Base-by-base conservation (phyloP, 2,329 filamentous ascomycete species). In the Emmonsiellopsis sp. region DNA sequence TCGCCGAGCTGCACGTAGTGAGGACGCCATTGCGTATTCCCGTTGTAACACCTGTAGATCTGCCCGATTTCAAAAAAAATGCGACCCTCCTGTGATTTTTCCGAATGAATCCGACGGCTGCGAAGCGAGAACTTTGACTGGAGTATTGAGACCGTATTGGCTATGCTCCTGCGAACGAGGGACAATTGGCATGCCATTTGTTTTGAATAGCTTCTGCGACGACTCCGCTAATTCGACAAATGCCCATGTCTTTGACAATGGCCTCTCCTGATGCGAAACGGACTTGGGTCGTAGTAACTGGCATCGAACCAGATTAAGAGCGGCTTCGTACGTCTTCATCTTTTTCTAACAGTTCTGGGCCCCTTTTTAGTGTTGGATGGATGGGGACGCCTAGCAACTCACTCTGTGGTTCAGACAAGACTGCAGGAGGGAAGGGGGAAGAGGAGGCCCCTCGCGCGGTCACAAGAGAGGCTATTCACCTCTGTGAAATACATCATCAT, bases 171-270 rank as follows among this genome's bases (percentile, higher is more conserved):
- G n/a, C 43, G 7, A 14, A 45, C 11, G 21, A 45, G 43, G 43
- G 17, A 17, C 43, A 45, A 5, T 45, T 45, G 43, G 43, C 43
- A 31, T 45, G n/a, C 43, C 11, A 45, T 17, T 45, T 45, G 43
- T 11, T 31, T 45, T 45, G 21, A 45, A 45, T 14, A 45, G 43
- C 43, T 45, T 45, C n/a, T 17, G 43, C 43, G 43, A 45, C 43
- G 43, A 45, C 43, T 45, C 43, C 43, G 43, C n/a, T 45, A 45
- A 31, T 45, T 45, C 43, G 21, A 45, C 43, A 45, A 45, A 45
- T 45, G 43, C 43, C 43, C 43, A 9, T 45, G 43, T 45, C 21
- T 45, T 31, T 45, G 43, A 17, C 21, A 17, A 45, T 11, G 43
- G 43, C 43, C n/a, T 45, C 21, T 31, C 43, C 43, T 45, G 43